Conservation (phyloP, 148 eudicot genomes). For the Mesembryanthemum crystallinum region DNA sequence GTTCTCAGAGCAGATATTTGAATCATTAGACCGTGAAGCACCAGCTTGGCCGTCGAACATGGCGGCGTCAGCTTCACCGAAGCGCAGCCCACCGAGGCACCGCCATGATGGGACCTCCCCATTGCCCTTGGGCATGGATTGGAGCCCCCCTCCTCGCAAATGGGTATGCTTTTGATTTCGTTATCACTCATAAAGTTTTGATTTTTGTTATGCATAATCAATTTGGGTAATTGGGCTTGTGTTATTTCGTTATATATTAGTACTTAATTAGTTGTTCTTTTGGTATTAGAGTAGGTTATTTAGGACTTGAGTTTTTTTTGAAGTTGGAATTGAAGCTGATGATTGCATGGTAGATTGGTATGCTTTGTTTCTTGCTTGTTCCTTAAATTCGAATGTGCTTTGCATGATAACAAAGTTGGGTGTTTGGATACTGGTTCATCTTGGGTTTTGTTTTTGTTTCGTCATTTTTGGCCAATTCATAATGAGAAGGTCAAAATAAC, state of each 20-base stretch:
- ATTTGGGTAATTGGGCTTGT: background rate
- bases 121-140: slow-evolving; percentile 92
- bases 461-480: no score
- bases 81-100: slow-evolving; percentile 37
- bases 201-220: background rate
- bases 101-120: slow-evolving; percentile 94
- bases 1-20: slow-evolving; percentile 44
- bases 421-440: background rate
- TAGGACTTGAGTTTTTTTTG: background rate
- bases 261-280: no score
- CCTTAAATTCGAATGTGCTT: no score
- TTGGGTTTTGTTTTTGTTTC: background rate
- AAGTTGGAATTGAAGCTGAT: background rate
- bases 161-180: slow-evolving; percentile 47
- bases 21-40: slow-evolving; percentile 31
- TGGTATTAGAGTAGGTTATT: background rate
- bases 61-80: slow-evolving; percentile 15
- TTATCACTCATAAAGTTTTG: background rate
- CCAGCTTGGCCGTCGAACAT: slow-evolving; percentile 1
- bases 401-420: background rate
- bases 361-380: no score
- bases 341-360: background rate
- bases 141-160: slow-evolving; percentile 76
- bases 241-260: background rate
- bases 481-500: background rate